Conservation (phyloP, 495 filamentous ascomycete genomes). For the Tuber umbilicatum region DNA sequence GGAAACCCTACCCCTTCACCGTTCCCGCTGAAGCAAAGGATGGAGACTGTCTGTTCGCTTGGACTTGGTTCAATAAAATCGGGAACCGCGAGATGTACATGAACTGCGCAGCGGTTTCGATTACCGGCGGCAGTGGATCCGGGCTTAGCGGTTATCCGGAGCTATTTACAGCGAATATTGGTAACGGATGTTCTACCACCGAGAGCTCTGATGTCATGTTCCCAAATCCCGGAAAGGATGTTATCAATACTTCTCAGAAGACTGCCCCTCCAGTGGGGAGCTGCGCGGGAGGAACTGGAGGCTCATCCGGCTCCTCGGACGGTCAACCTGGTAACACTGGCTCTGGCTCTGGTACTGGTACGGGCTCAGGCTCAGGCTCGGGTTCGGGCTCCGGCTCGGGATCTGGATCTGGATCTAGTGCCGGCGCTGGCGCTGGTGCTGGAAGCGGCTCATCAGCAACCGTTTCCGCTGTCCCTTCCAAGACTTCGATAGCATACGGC, state of each 20-base stretch:
- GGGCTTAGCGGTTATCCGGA: constrained; percentile 43
- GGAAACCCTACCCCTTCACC: constrained; percentile 53
- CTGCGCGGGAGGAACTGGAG: not conserved
- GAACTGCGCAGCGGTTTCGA: constrained; percentile 53
- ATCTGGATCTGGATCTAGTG: not conserved
- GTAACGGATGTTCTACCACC: constrained; percentile 45
- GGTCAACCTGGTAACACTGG: too few relatives aligned
- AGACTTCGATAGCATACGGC: not conserved
- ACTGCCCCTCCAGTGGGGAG: not conserved
- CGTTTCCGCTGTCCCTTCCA: not conserved
- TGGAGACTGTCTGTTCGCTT: constrained; percentile 48
- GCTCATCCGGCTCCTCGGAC: too few relatives aligned
- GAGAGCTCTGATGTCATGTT: constrained; percentile 50
- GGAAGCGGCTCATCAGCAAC: not conserved
- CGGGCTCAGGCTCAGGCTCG: not conserved
- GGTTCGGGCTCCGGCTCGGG: not conserved
- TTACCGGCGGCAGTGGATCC: constrained; percentile 45
- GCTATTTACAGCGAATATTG: constrained; percentile 57
- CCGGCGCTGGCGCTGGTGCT: not conserved
- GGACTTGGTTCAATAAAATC: constrained; percentile 56
- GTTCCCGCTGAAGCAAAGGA: constrained; percentile 52
- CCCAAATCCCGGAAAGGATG: constrained; percentile 55
- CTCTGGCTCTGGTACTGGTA: not conserved
- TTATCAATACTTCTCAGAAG: constrained; percentile 34
- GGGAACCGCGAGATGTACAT: constrained; percentile 59